Conservation (phyloP, 2,329 filamentous ascomycete genomes). For the Diplocarpon rosae region DNA sequence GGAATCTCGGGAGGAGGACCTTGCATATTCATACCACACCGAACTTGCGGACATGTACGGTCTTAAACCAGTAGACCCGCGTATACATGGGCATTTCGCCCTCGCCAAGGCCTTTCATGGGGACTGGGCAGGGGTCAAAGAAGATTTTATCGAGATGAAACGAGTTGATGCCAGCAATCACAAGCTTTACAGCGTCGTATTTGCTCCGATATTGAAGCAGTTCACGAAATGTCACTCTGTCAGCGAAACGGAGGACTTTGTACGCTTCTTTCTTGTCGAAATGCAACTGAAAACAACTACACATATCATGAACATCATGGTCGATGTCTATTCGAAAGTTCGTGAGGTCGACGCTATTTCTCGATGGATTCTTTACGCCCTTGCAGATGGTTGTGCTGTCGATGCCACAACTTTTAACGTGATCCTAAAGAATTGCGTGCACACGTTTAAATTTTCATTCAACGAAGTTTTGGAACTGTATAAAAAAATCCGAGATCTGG, state of each 20-base stretch:
- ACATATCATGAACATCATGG: conserved; percentile 24
- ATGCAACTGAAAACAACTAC: conserved; percentile 17
- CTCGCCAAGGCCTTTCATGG: conserved; percentile 22
- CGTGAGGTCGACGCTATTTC: conserved; percentile 22
- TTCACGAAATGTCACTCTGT: conserved; percentile 21
- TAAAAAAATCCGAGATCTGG: conserved; percentile 6
- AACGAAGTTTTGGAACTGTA: conserved; percentile 18
- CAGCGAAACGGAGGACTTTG: conserved; percentile 22
- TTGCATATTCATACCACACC: conserved; percentile 18
- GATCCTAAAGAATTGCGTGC: conserved; percentile 21
- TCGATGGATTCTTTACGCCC: conserved; percentile 22
- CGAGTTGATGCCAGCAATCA: conserved; percentile 3
- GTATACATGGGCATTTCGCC: conserved; percentile 26
- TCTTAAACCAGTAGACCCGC: conserved; percentile 9
- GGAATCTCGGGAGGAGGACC: conserved; percentile 19
- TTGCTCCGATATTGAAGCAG: conserved; percentile 23
- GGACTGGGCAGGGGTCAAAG: conserved; percentile 23
- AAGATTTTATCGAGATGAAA: conserved; percentile 20
- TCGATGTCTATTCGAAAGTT: conserved; percentile 20
- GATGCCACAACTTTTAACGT: conserved; percentile 22
- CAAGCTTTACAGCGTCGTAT: conserved; percentile 14
- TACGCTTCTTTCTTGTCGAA: conserved; percentile 16
- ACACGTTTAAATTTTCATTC: conserved; percentile 18
- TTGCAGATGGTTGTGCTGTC: conserved; percentile 11
- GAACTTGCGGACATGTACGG: conserved; percentile 7